Percentiles rank a stretch among this genome's conserved stretches.
Conservation (phyloP, 192 early-diverging fungal genomes). For the Haplosporangium gracile region DNA sequence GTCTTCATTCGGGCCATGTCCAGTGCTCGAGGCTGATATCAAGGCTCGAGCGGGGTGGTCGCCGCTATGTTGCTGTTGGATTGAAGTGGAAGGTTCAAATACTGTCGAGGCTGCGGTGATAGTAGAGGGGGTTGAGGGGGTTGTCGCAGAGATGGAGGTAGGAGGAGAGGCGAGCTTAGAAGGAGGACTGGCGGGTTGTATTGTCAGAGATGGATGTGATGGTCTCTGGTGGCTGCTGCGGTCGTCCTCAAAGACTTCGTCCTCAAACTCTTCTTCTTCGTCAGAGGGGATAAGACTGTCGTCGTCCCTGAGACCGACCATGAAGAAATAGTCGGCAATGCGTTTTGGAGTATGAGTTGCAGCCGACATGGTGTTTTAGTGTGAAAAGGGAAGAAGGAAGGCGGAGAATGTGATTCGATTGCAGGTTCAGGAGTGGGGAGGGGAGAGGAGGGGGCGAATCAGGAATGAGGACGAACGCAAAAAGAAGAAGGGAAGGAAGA, state of each 20-base stretch:
- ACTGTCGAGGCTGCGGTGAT: background rate
- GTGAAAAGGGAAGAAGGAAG: background rate
- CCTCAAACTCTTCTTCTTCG: background rate
- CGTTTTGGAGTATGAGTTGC: slow-evolving; percentile 25
- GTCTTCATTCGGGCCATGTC: background rate
- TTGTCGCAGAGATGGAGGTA: background rate
- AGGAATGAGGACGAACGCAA: background rate
- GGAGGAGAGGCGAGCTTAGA: background rate
- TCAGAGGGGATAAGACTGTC: background rate
- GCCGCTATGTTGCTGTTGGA: background rate
- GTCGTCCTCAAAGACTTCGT: background rate
- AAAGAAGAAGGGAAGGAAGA: background rate
- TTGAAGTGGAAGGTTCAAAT: background rate
- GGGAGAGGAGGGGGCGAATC: background rate
- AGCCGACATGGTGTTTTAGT: background rate
- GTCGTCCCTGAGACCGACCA: slow-evolving; percentile 47
- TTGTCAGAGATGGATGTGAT: background rate
- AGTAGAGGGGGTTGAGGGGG: too few relatives aligned
- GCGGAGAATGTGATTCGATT: background rate
- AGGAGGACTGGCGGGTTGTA: background rate
- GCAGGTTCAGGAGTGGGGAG: background rate
- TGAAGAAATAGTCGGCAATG: slow-evolving; percentile 57
- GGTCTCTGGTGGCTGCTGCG: background rate
- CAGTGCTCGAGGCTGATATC: background rate
- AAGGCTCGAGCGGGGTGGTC: background rate